Base-by-base conservation (phyloP, 352 stramenopile species). In the Phytophthora sojae region DNA sequence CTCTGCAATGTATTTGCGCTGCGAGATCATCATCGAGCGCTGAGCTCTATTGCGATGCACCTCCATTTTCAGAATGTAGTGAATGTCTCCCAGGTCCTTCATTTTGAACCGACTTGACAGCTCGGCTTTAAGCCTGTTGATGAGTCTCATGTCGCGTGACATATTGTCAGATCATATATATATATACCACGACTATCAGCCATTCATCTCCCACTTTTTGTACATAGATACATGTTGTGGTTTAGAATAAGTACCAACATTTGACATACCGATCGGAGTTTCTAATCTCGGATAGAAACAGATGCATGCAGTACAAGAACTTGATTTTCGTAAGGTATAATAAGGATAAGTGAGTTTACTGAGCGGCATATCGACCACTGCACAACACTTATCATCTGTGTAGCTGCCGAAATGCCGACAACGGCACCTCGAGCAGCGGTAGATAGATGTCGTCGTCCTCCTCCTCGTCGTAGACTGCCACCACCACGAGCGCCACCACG, bases 121-220 rank as follows among this genome's bases (percentile, higher is more conserved):
- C 15, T 81, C 64, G 1, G 39, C 26, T 44, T 77, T 77, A 2
- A 75, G 35, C 7, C 29, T 32, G 14, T 67, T 59, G 12, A 80
- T 71, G n/a, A 69, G 51, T 35, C 17, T 11, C 23, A 73, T 61
- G 8, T 64, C 21, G 3, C 35, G 26, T 21, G 66, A 61, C 55
- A 74, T 56, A 81, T 71, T 19, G 69, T 71, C 2, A 78, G 54
- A 45, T 74, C 66, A 65, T 78, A 26, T n/a, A n/a, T n/a, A 76
- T 63, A 56, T 75, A 81, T 29, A 78, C 66, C 37, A 69, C 61
- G 3, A 74, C 37, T 56, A 76, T 73, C 25, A 76, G 25, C 55
- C 55, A 73, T 66, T 79, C 32, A 54, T 63, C 61, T 76, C 63
- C 67, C 60, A 75, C 56, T 57, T 79, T 65, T 77, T 77, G 62